These are phyloP conservation scores for Fraxinus cuspidata DNA, from an alignment of 257 asterid species.

Conservation along the genomic window DNA sequence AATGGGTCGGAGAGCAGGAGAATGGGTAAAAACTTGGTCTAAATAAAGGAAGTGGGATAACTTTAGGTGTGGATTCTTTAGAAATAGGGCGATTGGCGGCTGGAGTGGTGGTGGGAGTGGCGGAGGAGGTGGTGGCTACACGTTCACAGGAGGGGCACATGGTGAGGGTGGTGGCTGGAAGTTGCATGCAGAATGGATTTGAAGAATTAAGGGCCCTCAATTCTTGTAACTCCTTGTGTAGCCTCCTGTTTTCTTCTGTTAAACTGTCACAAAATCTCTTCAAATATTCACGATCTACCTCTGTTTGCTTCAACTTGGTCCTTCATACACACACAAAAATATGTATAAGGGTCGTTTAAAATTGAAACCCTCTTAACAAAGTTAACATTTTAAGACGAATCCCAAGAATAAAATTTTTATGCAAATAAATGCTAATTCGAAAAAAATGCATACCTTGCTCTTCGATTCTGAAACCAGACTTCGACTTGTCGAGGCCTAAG, in stretches of 20 bases:
- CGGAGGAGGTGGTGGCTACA: slow-evolving; percentile 44
- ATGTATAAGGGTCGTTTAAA: too few species aligned
- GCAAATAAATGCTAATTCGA: neutral
- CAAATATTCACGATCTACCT: slow-evolving; percentile 80
- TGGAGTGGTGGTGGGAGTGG: slow-evolving; percentile 1
- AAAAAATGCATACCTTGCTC: slow-evolving; percentile 61
- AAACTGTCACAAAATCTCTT: slow-evolving; percentile 73
- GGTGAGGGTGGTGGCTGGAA: slow-evolving; percentile 81
- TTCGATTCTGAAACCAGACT: slow-evolving; percentile 92
- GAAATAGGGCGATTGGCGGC: neutral
- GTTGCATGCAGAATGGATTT: slow-evolving; percentile 70
- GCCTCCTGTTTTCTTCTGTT: slow-evolving; percentile 67
- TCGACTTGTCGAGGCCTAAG: slow-evolving; percentile 86
- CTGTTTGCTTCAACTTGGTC: slow-evolving; percentile 87
- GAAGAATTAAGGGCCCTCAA: slow-evolving; percentile 69
- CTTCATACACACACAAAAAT: slow-evolving; percentile 29
- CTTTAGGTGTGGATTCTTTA: slow-evolving; percentile 31
- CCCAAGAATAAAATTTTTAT: too few species aligned
- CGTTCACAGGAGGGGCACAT: slow-evolving; percentile 95
- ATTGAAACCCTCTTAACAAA: neutral
- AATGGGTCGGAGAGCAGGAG: slow-evolving; percentile 33
- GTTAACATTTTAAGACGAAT: too few species aligned
- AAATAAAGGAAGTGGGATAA: slow-evolving; percentile 42
- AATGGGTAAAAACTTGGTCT: slow-evolving; percentile 67
- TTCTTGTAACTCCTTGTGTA: slow-evolving; percentile 74